Percentiles rank a stretch among this genome's conserved stretches.
Conservation (phyloP, 495 filamentous ascomycete species). For the Neurospora sp. region DNA sequence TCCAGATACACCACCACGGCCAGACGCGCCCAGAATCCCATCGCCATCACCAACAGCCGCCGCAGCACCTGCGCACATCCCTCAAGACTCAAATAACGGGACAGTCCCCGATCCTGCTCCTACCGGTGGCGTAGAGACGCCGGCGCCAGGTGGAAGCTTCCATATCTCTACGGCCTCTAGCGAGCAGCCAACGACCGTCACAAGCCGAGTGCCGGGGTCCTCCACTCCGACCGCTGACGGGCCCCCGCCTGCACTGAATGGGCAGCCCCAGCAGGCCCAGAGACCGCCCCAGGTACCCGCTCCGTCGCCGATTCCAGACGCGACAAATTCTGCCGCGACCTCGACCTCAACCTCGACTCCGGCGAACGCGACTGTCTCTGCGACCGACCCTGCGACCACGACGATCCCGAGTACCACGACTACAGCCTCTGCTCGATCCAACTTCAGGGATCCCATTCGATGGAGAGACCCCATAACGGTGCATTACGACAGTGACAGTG, state of each 20-base stretch:
- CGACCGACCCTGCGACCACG: neutral
- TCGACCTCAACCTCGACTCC: neutral
- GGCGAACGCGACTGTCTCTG: neutral
- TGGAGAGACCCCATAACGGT: slow-evolving; percentile 16
- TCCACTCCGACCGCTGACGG: neutral
- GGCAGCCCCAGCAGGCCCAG: neutral
- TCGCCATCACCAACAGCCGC: neutral
- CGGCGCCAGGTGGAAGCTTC: neutral
- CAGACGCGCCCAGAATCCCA: neutral
- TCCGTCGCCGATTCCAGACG: neutral
- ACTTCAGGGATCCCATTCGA: slow-evolving; percentile 3
- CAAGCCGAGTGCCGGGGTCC: neutral
- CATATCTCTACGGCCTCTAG: neutral
- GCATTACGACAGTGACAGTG: slow-evolving; percentile 8
- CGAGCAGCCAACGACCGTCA: neutral
- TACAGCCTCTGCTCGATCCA: neutral
- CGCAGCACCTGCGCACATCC: neutral
- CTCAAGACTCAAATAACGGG: neutral
- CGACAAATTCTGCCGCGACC: neutral
- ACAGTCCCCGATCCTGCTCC: neutral
- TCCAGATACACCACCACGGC: neutral
- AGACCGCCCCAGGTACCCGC: neutral
- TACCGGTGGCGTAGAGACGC: neutral
- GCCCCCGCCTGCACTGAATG: neutral
- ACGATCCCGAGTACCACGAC: neutral